Conservation (phyloP, 2,329 filamentous ascomycete species). For the Xylaria sp. region DNA sequence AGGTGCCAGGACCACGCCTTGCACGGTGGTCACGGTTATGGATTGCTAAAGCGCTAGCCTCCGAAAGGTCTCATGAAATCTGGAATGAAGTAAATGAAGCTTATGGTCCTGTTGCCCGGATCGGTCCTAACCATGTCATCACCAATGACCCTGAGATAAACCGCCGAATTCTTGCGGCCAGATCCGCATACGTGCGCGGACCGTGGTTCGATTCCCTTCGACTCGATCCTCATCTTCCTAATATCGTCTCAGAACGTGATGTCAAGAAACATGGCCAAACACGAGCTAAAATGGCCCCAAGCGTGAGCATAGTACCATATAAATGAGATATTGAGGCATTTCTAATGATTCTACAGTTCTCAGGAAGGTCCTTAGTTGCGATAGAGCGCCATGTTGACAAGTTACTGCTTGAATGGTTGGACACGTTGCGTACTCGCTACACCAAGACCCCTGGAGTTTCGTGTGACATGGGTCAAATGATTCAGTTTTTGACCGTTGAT, state of each 20-base stretch:
- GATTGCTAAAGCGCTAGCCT: background rate
- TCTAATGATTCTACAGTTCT: no score
- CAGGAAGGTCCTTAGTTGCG: no score
- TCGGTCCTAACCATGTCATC: background rate
- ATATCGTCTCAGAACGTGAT: background rate
- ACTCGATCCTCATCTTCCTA: background rate
- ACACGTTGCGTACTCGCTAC: no score
- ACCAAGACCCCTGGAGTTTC: no score
- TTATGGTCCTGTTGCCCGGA: background rate
- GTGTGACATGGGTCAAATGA: background rate
- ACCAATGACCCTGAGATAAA: background rate
- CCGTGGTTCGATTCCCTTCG: background rate
- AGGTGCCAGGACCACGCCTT: no score
- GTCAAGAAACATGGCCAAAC: background rate
- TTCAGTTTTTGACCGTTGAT: background rate
- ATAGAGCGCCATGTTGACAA: no score
- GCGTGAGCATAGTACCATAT: no score
- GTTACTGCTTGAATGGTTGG: no score
- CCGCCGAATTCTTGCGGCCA: background rate
- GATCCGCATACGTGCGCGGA: background rate
- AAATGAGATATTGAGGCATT: no score
- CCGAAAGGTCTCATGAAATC: background rate
- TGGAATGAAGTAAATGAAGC: background rate
- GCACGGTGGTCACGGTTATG: background rate
- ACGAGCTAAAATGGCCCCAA: no score